phyloP scores from a whole-genome alignment of 75 land plant species.

The Azolla pinnata region DNA sequence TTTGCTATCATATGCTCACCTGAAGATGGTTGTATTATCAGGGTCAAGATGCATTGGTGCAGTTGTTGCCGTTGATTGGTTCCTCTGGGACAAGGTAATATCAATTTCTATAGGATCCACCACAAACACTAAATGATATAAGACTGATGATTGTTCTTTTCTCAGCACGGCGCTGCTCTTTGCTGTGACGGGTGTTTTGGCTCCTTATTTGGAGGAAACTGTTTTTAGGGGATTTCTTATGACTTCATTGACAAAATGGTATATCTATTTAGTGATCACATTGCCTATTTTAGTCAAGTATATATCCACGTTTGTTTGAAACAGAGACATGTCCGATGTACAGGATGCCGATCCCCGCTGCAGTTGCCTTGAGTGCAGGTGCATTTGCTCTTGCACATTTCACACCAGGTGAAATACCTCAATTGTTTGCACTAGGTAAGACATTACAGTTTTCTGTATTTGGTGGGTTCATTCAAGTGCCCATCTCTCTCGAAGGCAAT shows the following conservation, averaged over 20 bases:
- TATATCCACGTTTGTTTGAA: not conserved
- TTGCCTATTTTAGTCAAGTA: not conserved
- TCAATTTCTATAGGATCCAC: too few species aligned
- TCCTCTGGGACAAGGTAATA: constrained; percentile 62
- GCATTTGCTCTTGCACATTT: constrained; percentile 91
- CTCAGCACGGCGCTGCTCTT: constrained; percentile 70
- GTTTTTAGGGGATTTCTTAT: constrained; percentile 85
- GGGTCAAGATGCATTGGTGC: constrained; percentile 68
- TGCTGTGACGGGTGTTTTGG: constrained; percentile 81
- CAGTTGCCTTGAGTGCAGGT: constrained; percentile 67
- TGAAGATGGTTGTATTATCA: constrained; percentile 3
- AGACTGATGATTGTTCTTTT: not conserved
- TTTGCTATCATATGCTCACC: too few species aligned
- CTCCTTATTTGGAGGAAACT: constrained; percentile 88
- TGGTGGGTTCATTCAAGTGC: not conserved
- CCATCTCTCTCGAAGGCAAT: not conserved
- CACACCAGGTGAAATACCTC: constrained; percentile 90
- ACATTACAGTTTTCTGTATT: not conserved
- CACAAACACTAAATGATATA: too few species aligned
- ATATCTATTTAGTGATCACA: constrained; percentile 7
- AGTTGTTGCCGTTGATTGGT: constrained; percentile 82
- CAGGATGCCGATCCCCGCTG: constrained; percentile 87
- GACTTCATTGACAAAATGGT: constrained; percentile 95
- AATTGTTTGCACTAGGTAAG: constrained; percentile 79
- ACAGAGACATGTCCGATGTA: not conserved